These are phyloP conservation scores for Wickerhamiella qilinensis DNA, from an alignment of 805 yeast species.

Conservation along the genomic window DNA sequence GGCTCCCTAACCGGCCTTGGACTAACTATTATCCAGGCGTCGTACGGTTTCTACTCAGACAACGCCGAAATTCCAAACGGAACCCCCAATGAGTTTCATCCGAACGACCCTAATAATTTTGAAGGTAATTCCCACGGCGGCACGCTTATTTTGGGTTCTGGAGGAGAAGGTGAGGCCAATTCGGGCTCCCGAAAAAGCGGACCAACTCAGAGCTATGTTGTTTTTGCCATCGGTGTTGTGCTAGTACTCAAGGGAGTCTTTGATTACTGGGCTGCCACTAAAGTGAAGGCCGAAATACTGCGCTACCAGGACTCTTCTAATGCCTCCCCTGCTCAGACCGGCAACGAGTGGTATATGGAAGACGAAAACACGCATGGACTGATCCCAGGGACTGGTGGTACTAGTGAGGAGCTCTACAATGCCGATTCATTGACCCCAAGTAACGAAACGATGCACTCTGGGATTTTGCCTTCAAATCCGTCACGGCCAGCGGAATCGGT, in stretches of 20 bases:
- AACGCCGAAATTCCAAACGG: conserved; percentile 16
- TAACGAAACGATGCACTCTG: too few relatives aligned
- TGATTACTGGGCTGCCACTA: background rate
- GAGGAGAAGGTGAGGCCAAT: background rate
- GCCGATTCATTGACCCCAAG: too few relatives aligned
- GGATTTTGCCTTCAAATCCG: too few relatives aligned
- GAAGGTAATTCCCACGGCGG: conserved; percentile 17
- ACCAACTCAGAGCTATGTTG: background rate
- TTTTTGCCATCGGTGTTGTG: background rate
- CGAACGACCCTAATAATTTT: conserved; percentile 41
- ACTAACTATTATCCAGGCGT: conserved; percentile 59
- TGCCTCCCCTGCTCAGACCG: background rate
- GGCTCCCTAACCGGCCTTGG: conserved; percentile 92
- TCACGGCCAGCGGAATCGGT: too few relatives aligned
- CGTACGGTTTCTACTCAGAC: conserved; percentile 38
- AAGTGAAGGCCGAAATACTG: background rate
- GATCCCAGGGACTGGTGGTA: too few relatives aligned
- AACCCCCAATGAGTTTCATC: conserved; percentile 29
- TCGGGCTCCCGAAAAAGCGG: background rate
- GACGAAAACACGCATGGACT: too few relatives aligned
- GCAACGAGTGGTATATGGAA: background rate
- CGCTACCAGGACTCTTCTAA: background rate
- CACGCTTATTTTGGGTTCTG: background rate
- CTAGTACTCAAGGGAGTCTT: background rate
- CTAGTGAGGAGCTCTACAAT: background rate